These are phyloP conservation scores for Colletotrichum phormii DNA, from an alignment of 2,329 filamentous ascomycete species.

Conservation along the genomic window DNA sequence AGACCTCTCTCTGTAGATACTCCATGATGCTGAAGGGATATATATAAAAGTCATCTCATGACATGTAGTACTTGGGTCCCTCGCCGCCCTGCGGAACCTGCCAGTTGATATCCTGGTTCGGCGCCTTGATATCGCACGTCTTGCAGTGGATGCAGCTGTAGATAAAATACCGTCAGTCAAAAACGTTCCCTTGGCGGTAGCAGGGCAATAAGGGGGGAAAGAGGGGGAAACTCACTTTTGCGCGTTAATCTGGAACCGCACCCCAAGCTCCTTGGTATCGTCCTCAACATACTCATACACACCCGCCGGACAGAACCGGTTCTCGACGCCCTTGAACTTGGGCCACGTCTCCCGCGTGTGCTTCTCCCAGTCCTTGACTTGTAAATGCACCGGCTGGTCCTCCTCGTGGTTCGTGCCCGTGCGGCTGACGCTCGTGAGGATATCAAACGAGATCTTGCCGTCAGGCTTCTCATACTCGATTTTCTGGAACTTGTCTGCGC, in stretches of 20 bases:
- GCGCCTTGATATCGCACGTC: conserved; percentile 99
- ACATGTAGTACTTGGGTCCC: conserved; percentile 79
- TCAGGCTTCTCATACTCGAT: conserved; percentile 98
- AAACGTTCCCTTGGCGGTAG: neutral
- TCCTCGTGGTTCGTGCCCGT: conserved; percentile 99
- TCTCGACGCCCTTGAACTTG: conserved; percentile 91
- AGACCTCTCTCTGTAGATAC: too few species aligned
- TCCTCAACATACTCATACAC: conserved; percentile 99
- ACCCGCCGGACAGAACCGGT: conserved; percentile 95
- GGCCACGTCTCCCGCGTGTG: conserved; percentile 88
- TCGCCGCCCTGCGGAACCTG: conserved; percentile 93
- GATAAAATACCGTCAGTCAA: conserved; percentile 2
- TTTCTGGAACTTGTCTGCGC: conserved; percentile 82
- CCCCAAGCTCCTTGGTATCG: conserved; percentile 83
- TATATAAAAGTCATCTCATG: conserved; percentile 46
- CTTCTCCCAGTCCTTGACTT: conserved; percentile 94
- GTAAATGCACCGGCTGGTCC: conserved; percentile 95
- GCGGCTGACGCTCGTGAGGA: conserved; percentile 92
- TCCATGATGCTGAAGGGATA: neutral
- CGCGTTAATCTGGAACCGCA: conserved; percentile 96
- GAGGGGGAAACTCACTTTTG: conserved; percentile 80
- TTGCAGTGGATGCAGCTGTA: conserved; percentile 97
- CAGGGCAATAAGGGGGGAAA: neutral
- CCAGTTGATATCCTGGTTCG: conserved; percentile 97
- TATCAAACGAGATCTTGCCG: conserved; percentile 94